Evolutionary conservation across 2,329 filamentous ascomycete species (phyloP).

Genomic region (Paecilomyces variotii): DNA sequence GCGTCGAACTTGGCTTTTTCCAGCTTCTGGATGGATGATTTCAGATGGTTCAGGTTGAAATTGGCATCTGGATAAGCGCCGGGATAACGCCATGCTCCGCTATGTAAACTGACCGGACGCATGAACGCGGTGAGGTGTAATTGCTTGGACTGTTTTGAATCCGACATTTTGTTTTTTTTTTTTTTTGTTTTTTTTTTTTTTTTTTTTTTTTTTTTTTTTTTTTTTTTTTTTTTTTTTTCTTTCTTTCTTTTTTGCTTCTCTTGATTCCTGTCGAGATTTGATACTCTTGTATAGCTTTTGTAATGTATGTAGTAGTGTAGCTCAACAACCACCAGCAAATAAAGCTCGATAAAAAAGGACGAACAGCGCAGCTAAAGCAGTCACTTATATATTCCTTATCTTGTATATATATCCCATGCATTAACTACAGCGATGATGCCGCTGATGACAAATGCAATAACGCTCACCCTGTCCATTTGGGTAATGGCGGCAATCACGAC

Average conservation of each 20-base stretch:
- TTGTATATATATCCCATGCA: neutral
- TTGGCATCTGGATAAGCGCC: constrained; percentile 49
- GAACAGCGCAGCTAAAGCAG: neutral
- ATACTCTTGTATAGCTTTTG: too few species aligned
- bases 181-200: too few species aligned
- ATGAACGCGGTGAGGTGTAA: constrained; percentile 53
- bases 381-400: neutral
- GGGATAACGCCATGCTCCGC: constrained; percentile 51
- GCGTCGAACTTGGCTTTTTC: constrained; percentile 49
- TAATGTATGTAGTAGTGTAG: too few species aligned
- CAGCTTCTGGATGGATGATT: constrained; percentile 46
- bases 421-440: neutral
- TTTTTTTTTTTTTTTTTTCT: too few species aligned
- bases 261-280: too few species aligned
- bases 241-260: too few species aligned
- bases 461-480: neutral
- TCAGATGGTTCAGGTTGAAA: constrained; percentile 49
- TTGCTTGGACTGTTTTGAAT: constrained; percentile 15
- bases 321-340: too few species aligned
- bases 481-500: neutral
- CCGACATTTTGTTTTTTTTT: constrained; percentile 1
- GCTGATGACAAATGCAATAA: neutral
- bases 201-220: too few species aligned
- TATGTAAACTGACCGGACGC: constrained; percentile 50
- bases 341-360: neutral